These are phyloP conservation scores for Trichophyton schoenleinii DNA, from an alignment of 2,329 filamentous ascomycete genomes.

Conservation along the genomic window DNA sequence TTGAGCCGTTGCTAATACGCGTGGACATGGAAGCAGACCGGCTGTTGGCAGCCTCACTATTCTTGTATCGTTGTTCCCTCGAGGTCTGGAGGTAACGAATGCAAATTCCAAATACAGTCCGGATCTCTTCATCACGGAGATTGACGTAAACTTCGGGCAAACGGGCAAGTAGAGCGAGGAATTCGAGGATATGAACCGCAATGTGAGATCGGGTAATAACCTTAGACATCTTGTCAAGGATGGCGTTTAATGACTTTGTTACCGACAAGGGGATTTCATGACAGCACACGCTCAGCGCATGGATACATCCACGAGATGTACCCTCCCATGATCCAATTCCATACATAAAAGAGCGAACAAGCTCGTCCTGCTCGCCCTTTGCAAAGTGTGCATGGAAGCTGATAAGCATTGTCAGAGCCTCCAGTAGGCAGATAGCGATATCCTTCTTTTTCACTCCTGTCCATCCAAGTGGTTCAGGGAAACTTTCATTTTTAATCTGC, in stretches of 20 bases:
- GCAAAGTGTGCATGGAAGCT: constrained; percentile 80
- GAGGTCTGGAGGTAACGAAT: constrained; percentile 88
- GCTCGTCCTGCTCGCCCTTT: constrained; percentile 76
- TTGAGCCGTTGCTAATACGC: constrained; percentile 33
- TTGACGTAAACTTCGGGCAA: constrained; percentile 76
- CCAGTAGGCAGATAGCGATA: constrained; percentile 77
- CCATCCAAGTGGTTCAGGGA: constrained; percentile 68
- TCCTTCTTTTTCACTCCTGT: constrained; percentile 75
- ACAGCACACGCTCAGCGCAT: constrained; percentile 87
- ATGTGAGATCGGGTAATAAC: constrained; percentile 90
- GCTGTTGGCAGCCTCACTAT: constrained; percentile 20
- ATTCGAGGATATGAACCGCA: constrained; percentile 89
- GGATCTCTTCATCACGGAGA: constrained; percentile 81
- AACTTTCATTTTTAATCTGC: constrained; percentile 62
- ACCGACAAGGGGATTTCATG: constrained; percentile 84
- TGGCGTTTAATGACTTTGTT: constrained; percentile 69
- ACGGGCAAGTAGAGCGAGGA: constrained; percentile 77
- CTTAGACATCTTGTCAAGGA: constrained; percentile 85
- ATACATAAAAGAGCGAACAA: constrained; percentile 73
- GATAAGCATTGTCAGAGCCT: constrained; percentile 73
- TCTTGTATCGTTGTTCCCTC: constrained; percentile 43
- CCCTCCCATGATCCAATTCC: constrained; percentile 75
- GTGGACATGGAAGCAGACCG: constrained; percentile 26
- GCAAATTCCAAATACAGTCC: constrained; percentile 88
- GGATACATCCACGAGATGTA: constrained; percentile 84